phyloP scores from a whole-genome alignment of 345 rosid genomes.

The thale cress (Arabidopsis thaliana) region DNA sequence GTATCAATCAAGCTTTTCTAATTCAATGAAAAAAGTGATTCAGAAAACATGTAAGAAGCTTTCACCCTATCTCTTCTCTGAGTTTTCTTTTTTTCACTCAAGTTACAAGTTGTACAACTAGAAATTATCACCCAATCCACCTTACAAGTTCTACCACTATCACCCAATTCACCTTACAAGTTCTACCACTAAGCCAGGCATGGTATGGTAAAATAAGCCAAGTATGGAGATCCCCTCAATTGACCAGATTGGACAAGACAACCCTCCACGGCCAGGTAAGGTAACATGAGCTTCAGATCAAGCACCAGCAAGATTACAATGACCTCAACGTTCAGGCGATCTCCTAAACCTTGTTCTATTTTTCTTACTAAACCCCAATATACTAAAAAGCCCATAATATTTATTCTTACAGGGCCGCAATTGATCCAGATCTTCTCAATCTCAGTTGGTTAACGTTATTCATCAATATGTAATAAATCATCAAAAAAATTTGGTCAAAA shows the following conservation, averaged over 20 bases:
- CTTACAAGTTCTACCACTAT: not conserved
- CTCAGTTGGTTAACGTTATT: not conserved
- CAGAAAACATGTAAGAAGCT: not conserved
- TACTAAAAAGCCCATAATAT: not conserved
- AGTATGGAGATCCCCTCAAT: too few relatives aligned
- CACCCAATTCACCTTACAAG: not conserved
- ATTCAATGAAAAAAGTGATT: not conserved
- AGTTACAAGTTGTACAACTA: too few relatives aligned
- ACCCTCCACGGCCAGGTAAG: not conserved
- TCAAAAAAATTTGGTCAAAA: not conserved
- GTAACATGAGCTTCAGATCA: not conserved
- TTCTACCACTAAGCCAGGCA: not conserved
- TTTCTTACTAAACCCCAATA: not conserved
- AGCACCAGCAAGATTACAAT: not conserved
- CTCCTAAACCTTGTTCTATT: not conserved
- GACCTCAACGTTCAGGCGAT: not conserved
- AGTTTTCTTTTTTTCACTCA: not conserved
- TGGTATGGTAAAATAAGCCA: not conserved
- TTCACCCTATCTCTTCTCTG: not conserved
- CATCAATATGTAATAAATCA: slow-evolving; percentile 15
- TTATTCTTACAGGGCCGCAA: not conserved
- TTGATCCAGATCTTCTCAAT: not conserved
- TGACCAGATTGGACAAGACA: too few relatives aligned
- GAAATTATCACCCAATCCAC: not conserved
- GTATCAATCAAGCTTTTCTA: not conserved